Evolutionary conservation across 176 grass and related monocot species (phyloP).

Genomic region (Oryza brachyantha): DNA sequence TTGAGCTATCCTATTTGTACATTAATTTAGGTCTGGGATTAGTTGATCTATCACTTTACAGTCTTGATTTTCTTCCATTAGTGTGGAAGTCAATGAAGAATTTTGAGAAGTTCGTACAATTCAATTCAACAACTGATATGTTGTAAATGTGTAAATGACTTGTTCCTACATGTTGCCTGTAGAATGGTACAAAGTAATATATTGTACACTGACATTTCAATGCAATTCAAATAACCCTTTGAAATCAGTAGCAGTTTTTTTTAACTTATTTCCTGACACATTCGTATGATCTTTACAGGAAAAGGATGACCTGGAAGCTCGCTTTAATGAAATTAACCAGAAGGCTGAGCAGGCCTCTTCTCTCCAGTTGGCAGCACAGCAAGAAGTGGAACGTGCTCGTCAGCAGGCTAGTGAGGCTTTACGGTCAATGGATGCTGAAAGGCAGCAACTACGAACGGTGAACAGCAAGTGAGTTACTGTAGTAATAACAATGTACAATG

Average conservation of each 20-base stretch:
- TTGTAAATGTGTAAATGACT: not conserved
- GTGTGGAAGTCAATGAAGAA: not conserved
- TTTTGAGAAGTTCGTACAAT: conserved; percentile 2
- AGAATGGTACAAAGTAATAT: not conserved
- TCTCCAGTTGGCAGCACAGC: conserved; percentile 62
- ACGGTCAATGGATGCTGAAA: conserved; percentile 82
- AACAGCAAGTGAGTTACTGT: conserved; percentile 74
- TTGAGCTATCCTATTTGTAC: not conserved
- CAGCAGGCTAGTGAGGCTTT: conserved; percentile 90
- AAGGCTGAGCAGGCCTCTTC: conserved; percentile 75
- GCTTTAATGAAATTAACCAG: conserved; percentile 61
- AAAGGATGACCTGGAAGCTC: conserved; percentile 89
- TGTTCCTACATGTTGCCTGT: conserved; percentile 21
- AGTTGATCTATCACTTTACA: not conserved
- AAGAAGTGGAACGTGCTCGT: conserved; percentile 82
- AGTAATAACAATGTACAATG: conserved; percentile 8
- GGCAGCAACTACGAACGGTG: conserved; percentile 74
- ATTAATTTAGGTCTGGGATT: conserved; percentile 5
- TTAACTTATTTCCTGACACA: not conserved
- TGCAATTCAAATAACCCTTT: not conserved
- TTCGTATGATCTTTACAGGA: conserved; percentile 58
- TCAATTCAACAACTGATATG: not conserved
- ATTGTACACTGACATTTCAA: not conserved
- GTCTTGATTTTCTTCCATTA: not conserved
- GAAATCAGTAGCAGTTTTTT: not conserved